Evolutionary conservation across 2,329 filamentous ascomycete species (phyloP).

Genomic region (Claviceps citrina): DNA sequence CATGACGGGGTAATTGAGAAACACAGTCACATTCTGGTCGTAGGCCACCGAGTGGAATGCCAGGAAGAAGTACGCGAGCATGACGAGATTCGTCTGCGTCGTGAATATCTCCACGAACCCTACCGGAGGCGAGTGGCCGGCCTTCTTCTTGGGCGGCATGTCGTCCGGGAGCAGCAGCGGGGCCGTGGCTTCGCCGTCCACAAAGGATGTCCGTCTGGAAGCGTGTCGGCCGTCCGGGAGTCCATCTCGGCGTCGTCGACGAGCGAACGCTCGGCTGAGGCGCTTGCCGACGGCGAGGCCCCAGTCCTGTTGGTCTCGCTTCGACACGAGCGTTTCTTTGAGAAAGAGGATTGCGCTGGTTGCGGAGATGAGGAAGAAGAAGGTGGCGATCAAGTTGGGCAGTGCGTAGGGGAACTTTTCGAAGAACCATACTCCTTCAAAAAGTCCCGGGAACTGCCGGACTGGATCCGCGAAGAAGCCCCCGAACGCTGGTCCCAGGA

Average conservation of each 20-base stretch:
- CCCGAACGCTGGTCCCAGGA: slow-evolving; percentile 78
- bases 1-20: slow-evolving; percentile 58
- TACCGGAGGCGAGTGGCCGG: slow-evolving; percentile 10
- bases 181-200: slow-evolving; percentile 41
- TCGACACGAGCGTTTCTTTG: slow-evolving; percentile 68
- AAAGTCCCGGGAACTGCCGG: slow-evolving; percentile 55
- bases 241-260: slow-evolving; percentile 1
- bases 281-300: slow-evolving; percentile 59
- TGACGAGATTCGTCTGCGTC: slow-evolving; percentile 56
- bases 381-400: slow-evolving; percentile 64
- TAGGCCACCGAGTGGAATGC: slow-evolving; percentile 71
- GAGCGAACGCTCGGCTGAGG: slow-evolving; percentile 32
- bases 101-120: slow-evolving; percentile 53
- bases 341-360: slow-evolving; percentile 64
- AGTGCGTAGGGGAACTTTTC: slow-evolving; percentile 66
- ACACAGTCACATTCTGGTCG: slow-evolving; percentile 79
- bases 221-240: not conserved
- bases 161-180: slow-evolving; percentile 35
- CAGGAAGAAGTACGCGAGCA: slow-evolving; percentile 65
- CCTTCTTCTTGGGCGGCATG: slow-evolving; percentile 13
- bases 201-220: slow-evolving; percentile 30
- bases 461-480: slow-evolving; percentile 74
- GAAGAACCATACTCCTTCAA: slow-evolving; percentile 52
- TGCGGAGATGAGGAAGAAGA: slow-evolving; percentile 67
- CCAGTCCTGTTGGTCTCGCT: slow-evolving; percentile 54